A percentile compares a stretch with the other conserved stretches of the same genome.
Conservation (phyloP, 2,329 filamentous ascomycete genomes). For the Colletotrichum plurivorum region DNA sequence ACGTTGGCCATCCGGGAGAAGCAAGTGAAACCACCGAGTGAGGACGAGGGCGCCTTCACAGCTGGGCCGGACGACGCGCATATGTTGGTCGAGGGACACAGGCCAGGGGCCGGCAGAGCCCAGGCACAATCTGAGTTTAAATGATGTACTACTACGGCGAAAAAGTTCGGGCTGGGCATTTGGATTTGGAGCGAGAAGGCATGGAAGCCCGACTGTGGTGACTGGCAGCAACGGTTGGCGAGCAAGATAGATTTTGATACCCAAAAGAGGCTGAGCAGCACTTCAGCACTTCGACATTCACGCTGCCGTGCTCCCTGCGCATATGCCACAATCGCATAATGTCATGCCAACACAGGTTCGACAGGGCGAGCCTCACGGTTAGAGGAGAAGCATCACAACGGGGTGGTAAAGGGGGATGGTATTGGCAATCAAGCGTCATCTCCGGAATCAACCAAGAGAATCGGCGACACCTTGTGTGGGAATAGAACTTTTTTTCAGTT, state of each 20-base stretch:
- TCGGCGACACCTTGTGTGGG: constrained; percentile 90
- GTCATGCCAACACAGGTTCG: neutral
- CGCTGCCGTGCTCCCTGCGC: neutral
- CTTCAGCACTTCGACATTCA: neutral
- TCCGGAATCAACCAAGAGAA: constrained; percentile 70
- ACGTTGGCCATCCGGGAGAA: constrained; percentile 69
- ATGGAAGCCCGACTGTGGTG: neutral
- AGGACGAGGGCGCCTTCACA: constrained; percentile 40
- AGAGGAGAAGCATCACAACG: constrained; percentile 43
- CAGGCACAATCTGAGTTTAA: constrained; percentile 44
- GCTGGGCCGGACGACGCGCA: constrained; percentile 54
- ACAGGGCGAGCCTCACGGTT: constrained; percentile 3
- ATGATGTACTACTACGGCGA: constrained; percentile 1
- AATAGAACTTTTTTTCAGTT: constrained; percentile 73
- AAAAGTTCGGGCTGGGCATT: constrained; percentile 19
- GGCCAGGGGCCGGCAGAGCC: constrained; percentile 38
- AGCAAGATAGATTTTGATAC: constrained; percentile 32
- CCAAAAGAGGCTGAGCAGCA: constrained; percentile 23
- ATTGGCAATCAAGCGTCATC: constrained; percentile 96
- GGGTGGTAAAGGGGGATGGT: constrained; percentile 47
- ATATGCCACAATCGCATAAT: neutral
- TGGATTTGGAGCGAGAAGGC: constrained; percentile 5
- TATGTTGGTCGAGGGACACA: constrained; percentile 66
- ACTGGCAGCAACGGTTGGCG: constrained; percentile 3
- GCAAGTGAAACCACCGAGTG: constrained; percentile 51